Evolutionary conservation across 106 monocot species (phyloP), one percentile per base, ranked within the genome.

Genomic region (Dendrobium officinale): DNA sequence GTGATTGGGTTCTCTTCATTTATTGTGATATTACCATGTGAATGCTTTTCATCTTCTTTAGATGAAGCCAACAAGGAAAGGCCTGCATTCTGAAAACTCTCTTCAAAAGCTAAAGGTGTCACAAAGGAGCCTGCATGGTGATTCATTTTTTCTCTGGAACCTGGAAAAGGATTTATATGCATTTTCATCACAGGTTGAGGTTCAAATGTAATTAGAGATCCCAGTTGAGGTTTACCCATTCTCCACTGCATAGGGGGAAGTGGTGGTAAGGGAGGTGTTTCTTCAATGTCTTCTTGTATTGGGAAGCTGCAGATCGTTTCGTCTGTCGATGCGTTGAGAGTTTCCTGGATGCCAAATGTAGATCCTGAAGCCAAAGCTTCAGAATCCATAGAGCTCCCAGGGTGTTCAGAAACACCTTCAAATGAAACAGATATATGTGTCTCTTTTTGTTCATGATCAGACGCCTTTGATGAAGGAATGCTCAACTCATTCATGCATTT

Each of bases 221-320:
- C 81, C 20, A 73, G 66, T n/a, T 45, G 82, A 80, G 83, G 79
- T 77, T 91, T 98, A 85, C 92, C 94, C 55, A 85, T 74, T 85
- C 92, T 98, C 98, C 98, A 98, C 54, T 89, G 79, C 55, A 98
- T 70, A 37, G 98, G 98, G 31, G 92, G 97, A 77, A 94, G 90
- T 42, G 94, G 92, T 22, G 92, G 97, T 78, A 89, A 88, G 58
- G 96, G 98, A 74, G 92, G 92, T 54, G 84, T 78, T 78, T 92
- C 91, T 72, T 87, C 80, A 24, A 83, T 8, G 29, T 77, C 77
- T 73, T 85, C 75, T 73, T 80, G 22, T 75, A 22, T 43, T 51
- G 75, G 82, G 51, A 75, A 48, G 73, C 40, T 82, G 26, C 77
- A 51, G 80, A 76, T 47, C 6, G 77, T 42, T 48, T 79, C 75